Conservation (phyloP, 805 yeast species). For the Wickerhamiella brachini region DNA sequence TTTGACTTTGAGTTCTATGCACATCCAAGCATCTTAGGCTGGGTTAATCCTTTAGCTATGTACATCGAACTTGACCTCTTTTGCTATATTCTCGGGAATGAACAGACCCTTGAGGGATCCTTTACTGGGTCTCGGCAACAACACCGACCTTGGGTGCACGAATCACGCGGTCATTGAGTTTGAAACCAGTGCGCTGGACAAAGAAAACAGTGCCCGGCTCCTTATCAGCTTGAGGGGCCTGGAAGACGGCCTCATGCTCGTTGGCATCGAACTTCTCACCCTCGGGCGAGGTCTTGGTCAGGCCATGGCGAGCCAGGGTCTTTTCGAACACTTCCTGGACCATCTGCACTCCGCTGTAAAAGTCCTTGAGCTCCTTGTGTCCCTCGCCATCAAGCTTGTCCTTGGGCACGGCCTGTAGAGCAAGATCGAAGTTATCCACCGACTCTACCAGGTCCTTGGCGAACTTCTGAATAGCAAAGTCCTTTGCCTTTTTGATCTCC, state of each 20-base stretch:
- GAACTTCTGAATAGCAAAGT: constrained; percentile 82
- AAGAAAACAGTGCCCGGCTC: constrained; percentile 87
- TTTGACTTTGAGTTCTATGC: too few relatives aligned
- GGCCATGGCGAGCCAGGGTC: constrained; percentile 69
- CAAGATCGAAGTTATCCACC: constrained; percentile 80
- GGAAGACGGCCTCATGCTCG: constrained; percentile 84
- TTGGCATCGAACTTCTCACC: constrained; percentile 86
- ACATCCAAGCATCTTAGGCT: neutral
- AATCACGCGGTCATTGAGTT: constrained; percentile 72
- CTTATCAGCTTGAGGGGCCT: constrained; percentile 71
- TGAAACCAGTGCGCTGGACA: constrained; percentile 84
- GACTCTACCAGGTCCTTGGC: constrained; percentile 83
- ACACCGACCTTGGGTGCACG: constrained; percentile 95
- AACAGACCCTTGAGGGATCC: neutral
- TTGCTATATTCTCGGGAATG: too few relatives aligned
- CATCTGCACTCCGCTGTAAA: constrained; percentile 84
- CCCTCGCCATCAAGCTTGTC: constrained; percentile 21
- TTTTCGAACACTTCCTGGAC: constrained; percentile 75
- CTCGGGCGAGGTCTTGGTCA: constrained; percentile 64
- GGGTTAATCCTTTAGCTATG: neutral
- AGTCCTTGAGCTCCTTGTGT: constrained; percentile 52
- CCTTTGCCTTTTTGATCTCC: constrained; percentile 75
- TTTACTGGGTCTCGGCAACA: constrained; percentile 43
- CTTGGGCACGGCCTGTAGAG: constrained; percentile 47
- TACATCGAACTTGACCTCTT: neutral